Evolutionary conservation across 169 alveolate genomes (phyloP).

Genomic region (Theileria annulata): DNA sequence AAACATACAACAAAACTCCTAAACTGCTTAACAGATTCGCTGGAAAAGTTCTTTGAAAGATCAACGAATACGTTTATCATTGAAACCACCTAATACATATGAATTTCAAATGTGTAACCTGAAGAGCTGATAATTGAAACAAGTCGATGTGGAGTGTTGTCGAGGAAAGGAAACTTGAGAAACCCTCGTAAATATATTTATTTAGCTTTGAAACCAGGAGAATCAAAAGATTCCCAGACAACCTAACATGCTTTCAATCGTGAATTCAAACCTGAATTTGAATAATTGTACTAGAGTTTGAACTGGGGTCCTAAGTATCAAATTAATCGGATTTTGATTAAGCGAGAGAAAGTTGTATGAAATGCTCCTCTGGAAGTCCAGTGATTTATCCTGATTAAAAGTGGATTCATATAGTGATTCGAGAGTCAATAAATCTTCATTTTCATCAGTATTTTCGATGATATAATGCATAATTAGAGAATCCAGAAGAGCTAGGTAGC

Average conservation of each 20-base stretch:
- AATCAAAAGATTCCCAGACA: slow-evolving; percentile 42
- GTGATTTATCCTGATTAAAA: not conserved
- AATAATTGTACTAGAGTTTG: slow-evolving; percentile 17
- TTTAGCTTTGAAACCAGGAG: slow-evolving; percentile 45
- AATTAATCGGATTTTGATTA: slow-evolving; percentile 61
- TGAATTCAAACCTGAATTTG: slow-evolving; percentile 35
- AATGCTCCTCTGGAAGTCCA: slow-evolving; percentile 17
- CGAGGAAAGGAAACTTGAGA: slow-evolving; percentile 22
- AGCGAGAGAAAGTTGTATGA: slow-evolving; percentile 61
- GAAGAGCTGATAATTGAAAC: slow-evolving; percentile 41
- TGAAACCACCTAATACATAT: slow-evolving; percentile 35
- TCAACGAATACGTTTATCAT: slow-evolving; percentile 42
- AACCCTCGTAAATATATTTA: slow-evolving; percentile 55
- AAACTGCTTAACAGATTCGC: slow-evolving; percentile 21
- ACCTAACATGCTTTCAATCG: slow-evolving; percentile 3
- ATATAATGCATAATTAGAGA: slow-evolving; percentile 20
- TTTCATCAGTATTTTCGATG: not conserved
- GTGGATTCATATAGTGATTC: not conserved
- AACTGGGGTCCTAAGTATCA: slow-evolving; percentile 51
- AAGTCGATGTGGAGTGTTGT: slow-evolving; percentile 26
- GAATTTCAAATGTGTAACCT: slow-evolving; percentile 21
- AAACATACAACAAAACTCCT: slow-evolving; percentile 26
- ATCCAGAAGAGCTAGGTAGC: slow-evolving; percentile 42
- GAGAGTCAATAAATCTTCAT: not conserved
- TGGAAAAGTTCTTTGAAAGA: not conserved